Conservation (phyloP, 1,139 yeast genomes). For the Candida sojae region DNA sequence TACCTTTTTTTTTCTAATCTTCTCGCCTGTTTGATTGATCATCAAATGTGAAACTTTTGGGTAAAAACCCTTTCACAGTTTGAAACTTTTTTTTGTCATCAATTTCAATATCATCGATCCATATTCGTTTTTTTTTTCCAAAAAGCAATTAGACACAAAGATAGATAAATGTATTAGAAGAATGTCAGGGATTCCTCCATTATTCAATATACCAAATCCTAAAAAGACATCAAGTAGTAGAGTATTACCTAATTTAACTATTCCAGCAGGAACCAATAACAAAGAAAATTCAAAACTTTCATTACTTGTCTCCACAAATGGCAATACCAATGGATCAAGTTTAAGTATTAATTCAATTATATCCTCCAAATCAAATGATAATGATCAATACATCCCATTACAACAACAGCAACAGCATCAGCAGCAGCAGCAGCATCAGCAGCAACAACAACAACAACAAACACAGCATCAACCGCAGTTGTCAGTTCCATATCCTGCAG, state of each 20-base stretch:
- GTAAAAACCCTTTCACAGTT: background rate
- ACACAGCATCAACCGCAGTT: too few species aligned
- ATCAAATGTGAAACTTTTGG: background rate
- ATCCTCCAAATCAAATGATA: background rate
- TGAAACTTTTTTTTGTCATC: background rate
- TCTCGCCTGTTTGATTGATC: background rate
- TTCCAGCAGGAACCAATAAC: slow-evolving; percentile 14
- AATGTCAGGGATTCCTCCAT: slow-evolving; percentile 17
- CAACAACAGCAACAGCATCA: slow-evolving; percentile 1
- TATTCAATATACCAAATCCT: slow-evolving; percentile 19
- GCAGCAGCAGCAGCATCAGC: slow-evolving; percentile 2
- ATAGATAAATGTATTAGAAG: background rate
- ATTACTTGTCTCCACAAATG: background rate
- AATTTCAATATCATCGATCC: too few species aligned
- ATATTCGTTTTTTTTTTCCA: too few species aligned
- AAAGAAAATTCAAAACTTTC: slow-evolving; percentile 6
- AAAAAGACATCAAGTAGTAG: slow-evolving; percentile 11
- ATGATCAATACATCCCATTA: slow-evolving; percentile 1
- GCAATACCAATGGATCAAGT: background rate
- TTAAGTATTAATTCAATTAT: background rate
- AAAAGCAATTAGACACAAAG: too few species aligned
- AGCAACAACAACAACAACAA: background rate
- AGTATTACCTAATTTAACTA: slow-evolving; percentile 14
- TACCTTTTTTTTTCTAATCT: too few species aligned
- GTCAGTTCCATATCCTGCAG: background rate